Conservation (phyloP, 2,329 filamentous ascomycete species). For the Chaetomium sp. region DNA sequence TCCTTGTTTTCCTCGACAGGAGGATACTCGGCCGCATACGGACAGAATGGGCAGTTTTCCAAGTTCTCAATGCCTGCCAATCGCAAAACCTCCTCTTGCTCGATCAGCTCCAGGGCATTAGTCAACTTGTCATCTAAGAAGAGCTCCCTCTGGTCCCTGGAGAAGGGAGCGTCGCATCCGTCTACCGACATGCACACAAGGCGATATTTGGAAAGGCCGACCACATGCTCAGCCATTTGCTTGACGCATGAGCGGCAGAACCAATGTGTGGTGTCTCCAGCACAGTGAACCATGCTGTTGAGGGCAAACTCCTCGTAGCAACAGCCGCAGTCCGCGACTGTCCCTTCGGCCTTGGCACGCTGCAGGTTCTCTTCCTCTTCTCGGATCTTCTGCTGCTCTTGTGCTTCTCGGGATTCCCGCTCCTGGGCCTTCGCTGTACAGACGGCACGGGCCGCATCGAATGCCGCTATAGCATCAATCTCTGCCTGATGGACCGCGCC, state of each 20-base stretch:
- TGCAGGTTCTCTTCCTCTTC: slow-evolving; percentile 47
- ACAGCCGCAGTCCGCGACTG: slow-evolving; percentile 68
- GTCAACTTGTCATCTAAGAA: slow-evolving; percentile 62
- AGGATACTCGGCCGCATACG: slow-evolving; percentile 73
- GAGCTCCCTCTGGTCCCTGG: slow-evolving; percentile 53
- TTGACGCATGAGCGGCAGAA: slow-evolving; percentile 72
- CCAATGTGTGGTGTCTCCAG: slow-evolving; percentile 59
- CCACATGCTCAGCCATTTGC: slow-evolving; percentile 65
- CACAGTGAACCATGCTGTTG: slow-evolving; percentile 70
- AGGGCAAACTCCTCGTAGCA: slow-evolving; percentile 69
- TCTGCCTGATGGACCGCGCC: slow-evolving; percentile 23
- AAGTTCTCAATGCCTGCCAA: slow-evolving; percentile 71
- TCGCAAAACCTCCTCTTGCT: slow-evolving; percentile 70
- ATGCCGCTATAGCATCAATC: slow-evolving; percentile 45
- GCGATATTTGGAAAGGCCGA: slow-evolving; percentile 69
- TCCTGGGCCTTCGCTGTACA: slow-evolving; percentile 35
- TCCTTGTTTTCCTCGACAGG: slow-evolving; percentile 69
- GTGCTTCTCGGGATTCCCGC: slow-evolving; percentile 33
- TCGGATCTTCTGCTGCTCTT: slow-evolving; percentile 37
- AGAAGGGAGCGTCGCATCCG: slow-evolving; percentile 66
- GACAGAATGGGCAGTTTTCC: slow-evolving; percentile 78
- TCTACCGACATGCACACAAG: slow-evolving; percentile 71
- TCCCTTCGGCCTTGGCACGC: slow-evolving; percentile 50
- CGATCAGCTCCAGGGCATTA: slow-evolving; percentile 67
- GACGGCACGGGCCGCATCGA: slow-evolving; percentile 43